Conservation (phyloP, 2,329 filamentous ascomycete genomes). For the Aureobasidium lini region DNA sequence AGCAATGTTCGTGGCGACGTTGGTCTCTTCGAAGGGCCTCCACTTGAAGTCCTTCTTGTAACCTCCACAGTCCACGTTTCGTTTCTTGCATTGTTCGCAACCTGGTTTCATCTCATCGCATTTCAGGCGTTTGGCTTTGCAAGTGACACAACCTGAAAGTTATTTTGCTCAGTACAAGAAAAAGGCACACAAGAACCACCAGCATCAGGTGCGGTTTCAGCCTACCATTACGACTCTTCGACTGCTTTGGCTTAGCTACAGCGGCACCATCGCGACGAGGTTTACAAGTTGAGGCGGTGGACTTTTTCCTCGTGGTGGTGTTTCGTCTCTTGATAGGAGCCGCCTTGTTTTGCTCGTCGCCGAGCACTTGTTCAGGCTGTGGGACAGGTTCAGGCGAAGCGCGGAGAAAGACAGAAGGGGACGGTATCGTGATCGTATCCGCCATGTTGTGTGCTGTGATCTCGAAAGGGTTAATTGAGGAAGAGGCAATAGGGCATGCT, state of each 20-base stretch:
- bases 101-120: slow-evolving; percentile 66
- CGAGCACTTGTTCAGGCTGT: slow-evolving; percentile 19
- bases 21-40: slow-evolving; percentile 61
- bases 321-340: slow-evolving; percentile 17
- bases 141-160: slow-evolving; percentile 59
- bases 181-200: background rate
- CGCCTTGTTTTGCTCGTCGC: slow-evolving; percentile 21
- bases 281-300: slow-evolving; percentile 19
- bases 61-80: slow-evolving; percentile 59
- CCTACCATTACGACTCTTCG: slow-evolving; percentile 67
- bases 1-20: slow-evolving; percentile 39
- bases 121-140: slow-evolving; percentile 65
- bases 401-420: slow-evolving; percentile 48
- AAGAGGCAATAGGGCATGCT: slow-evolving; percentile 3
- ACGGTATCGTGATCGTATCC: slow-evolving; percentile 54
- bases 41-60: slow-evolving; percentile 74
- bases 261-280: slow-evolving; percentile 26
- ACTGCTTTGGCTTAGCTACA: slow-evolving; percentile 58
- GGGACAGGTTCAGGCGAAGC: slow-evolving; percentile 24
- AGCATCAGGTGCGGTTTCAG: background rate
- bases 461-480: slow-evolving; percentile 1
- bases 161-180: slow-evolving; percentile 18
- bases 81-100: slow-evolving; percentile 58
- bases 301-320: slow-evolving; percentile 18
- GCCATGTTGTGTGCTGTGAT: slow-evolving; percentile 29